Evolutionary conservation across 371 early-diverging fungal genomes (phyloP), one percentile per base, ranked within the genome.

Genomic region (Mortierella sp.): DNA sequence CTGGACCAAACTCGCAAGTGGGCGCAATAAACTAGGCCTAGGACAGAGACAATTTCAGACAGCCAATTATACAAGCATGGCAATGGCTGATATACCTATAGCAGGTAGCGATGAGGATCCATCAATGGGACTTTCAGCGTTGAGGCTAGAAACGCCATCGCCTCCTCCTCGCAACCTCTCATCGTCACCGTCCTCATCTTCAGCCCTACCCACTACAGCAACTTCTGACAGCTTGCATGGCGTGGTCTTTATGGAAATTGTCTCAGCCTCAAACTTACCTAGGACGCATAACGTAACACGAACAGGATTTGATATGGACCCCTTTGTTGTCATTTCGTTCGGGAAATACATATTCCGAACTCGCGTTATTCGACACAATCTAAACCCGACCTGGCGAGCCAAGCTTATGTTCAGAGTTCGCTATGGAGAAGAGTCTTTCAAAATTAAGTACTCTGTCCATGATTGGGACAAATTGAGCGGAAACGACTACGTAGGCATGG

Each of bases 261-360:
- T 86, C 19, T 85, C 88, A 32, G 92, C 94, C 15, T 84, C 84
- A 3, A 88, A 91, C 61, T 77, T 93, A 3, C 94, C 94, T 0
- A 86, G 89, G 10, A 88, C 87, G 40, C 86, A 72, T 70, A 90
- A 90, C 62, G 75, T 87, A 72, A 90, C 89, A 10, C 83, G 91
- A 16, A 89, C 90, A 4, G 86, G 90, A 0, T 94, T 92, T 76
- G 93, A 95, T 70, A 94, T 93, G 90, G 95, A 96, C 77, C 94
- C 96, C 0, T 96, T 95, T 86, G 94, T 93, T 2, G 89, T 94
- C 52, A 86, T 91, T n/a, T 88, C 89, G 4, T 92, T 92, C 70
- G 91, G 92, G 13, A 86, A 88, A 16, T 88, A 89, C 36, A 94
- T 93, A 0, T 95, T 93, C 79, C 84, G 90, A 53, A 93, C 94